Evolutionary conservation across 257 asterid species (phyloP).

Genomic region (Linderniella brevidens): DNA sequence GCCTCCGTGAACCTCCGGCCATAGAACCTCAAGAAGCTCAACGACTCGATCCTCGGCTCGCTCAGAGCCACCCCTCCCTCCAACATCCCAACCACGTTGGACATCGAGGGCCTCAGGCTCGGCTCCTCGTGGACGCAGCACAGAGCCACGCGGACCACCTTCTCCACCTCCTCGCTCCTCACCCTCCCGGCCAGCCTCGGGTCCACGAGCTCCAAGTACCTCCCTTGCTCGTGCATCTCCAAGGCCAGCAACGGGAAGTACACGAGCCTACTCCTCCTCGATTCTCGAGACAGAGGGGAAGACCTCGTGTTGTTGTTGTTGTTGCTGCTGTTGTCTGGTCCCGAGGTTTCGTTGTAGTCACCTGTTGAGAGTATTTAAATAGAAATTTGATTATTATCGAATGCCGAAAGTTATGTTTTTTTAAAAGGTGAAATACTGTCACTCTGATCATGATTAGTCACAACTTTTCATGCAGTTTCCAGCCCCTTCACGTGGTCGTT

Average conservation of each 20-base stretch:
- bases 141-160: constrained; percentile 54
- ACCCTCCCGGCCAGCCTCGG: constrained; percentile 39
- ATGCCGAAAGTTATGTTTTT: too few species aligned
- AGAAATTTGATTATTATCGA: too few species aligned
- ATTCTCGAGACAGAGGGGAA: constrained; percentile 19
- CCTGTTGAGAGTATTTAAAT: too few species aligned
- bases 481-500: too few species aligned
- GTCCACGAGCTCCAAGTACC: constrained; percentile 58
- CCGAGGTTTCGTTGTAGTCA: constrained; percentile 9
- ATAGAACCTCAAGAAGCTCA: constrained; percentile 56
- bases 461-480: too few species aligned
- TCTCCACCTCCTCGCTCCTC: constrained; percentile 41
- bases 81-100: constrained; percentile 56
- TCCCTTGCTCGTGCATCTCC: constrained; percentile 62
- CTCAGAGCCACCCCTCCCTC: constrained; percentile 55
- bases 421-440: too few species aligned
- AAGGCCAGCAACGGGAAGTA: constrained; percentile 62
- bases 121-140: constrained; percentile 87
- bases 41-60: constrained; percentile 42
- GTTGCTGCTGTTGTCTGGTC: constrained; percentile 6
- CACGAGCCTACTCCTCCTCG: constrained; percentile 10
- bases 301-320: constrained; percentile 20
- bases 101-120: constrained; percentile 55
- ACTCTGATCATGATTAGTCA: too few species aligned
- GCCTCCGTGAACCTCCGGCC: constrained; percentile 69